Base-by-base conservation (phyloP, 208 protist species). In the Trypanosoma avium region DNA sequence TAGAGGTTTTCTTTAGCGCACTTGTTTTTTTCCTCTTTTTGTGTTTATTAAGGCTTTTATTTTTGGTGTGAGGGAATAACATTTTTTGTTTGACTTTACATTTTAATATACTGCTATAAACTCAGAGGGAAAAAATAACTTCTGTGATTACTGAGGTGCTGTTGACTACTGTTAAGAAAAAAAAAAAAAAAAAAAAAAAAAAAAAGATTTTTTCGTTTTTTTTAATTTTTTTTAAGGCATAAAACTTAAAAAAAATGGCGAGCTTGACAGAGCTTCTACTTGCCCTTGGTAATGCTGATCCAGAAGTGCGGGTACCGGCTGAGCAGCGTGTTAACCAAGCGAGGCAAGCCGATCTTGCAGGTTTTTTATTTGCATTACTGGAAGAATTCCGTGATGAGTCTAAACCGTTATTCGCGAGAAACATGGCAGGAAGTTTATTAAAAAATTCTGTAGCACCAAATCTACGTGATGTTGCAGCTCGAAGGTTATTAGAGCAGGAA, bases 401-500 rank as follows among this genome's bases (percentile, higher is more conserved):
- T 32, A 98, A 97, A 73, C 84, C 90, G 9, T 22, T 61, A 2
- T 72, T 84, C 46, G 70, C 82, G 19, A 90, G 97, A 21, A 77
- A 96, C 56, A 90, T 97, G 75, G 97, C 97, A 6, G 95, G 95
- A 49, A 84, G 92, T 21, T 61, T 98, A 30, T 73, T 99, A 19
- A 98, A 98, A 79, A 99, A 99, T 76, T 76, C 93, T 49, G 77
- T 99, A 1, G 84, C 81, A n/a, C 89, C 88, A 24, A 95, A 92
- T 49, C 77, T 90, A 5, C 85, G 88, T 42, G 85, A 97, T 60
- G 71, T 83, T 29, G 77, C 77, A 8, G 82, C 79, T 29, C 84
- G 89, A 45, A 69, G 77, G 12, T 55, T 53, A 27, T 67, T 97
- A 26, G 86, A 92, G 58, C 50, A 65, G 65, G 64, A 81, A 21